Conservation (phyloP, 495 filamentous ascomycete species). For the Tuber microsphaerosporum region DNA sequence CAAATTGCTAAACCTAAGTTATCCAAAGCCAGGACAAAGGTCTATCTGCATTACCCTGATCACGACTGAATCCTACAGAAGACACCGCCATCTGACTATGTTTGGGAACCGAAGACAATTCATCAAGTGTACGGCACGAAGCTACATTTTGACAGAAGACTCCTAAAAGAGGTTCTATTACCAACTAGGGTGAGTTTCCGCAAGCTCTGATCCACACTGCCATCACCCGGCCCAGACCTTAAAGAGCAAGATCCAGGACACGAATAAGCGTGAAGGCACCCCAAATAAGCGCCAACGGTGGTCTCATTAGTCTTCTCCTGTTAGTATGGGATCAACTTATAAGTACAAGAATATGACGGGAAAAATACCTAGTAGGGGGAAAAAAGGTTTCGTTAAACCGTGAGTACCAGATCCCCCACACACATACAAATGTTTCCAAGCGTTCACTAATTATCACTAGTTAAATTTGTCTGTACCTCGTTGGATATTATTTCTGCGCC, state of each 20-base stretch:
- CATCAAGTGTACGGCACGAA: not conserved
- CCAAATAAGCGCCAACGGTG: not conserved
- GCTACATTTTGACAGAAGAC: not conserved
- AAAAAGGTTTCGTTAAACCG: too few species aligned
- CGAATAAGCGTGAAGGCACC: not conserved
- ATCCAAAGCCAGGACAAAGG: not conserved
- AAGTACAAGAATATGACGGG: too few species aligned
- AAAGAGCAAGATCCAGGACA: not conserved
- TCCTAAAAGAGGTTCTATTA: not conserved
- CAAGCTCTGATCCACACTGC: too few species aligned
- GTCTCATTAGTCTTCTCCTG: not conserved
- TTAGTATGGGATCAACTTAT: too few species aligned
- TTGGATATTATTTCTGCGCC: not conserved
- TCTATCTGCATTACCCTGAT: not conserved
- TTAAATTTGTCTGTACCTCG: not conserved
- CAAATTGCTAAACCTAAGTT: not conserved
- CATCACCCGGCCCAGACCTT: not conserved
- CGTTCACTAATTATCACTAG: not conserved
- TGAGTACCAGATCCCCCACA: too few species aligned
- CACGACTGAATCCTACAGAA: not conserved
- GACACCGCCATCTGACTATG: not conserved
- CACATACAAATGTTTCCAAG: not conserved
- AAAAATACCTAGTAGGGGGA: too few species aligned
- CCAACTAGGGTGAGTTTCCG: too few species aligned
- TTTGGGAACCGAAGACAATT: too few species aligned